A percentile compares a stretch with the other conserved stretches of the same genome.
These are phyloP conservation scores for Albugo laibachii DNA, from an alignment of 352 stramenopile species.

Conservation along the genomic window DNA sequence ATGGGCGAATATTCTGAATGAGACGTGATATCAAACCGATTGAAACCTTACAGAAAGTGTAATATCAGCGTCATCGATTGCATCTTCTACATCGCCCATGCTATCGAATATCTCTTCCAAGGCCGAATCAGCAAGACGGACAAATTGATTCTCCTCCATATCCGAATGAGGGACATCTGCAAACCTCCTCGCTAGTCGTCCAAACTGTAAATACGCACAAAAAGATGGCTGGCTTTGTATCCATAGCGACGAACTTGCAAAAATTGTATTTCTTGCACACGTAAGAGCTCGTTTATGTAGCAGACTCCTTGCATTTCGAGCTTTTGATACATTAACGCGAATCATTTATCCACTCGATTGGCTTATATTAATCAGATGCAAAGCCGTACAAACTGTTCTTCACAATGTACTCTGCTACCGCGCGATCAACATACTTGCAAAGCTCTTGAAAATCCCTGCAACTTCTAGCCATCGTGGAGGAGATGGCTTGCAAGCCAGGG, in stretches of 20 bases:
- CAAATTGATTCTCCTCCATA: constrained; percentile 57
- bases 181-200: too few species aligned
- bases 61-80: constrained; percentile 69
- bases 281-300: too few species aligned
- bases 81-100: constrained; percentile 70
- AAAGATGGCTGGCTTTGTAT: too few species aligned
- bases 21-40: neutral
- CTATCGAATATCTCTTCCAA: constrained; percentile 55
- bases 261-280: too few species aligned
- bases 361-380: constrained; percentile 6
- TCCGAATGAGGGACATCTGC: neutral
- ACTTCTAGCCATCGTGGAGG: constrained; percentile 42
- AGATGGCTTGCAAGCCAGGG: constrained; percentile 43
- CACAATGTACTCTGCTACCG: constrained; percentile 64
- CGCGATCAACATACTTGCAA: constrained; percentile 17
- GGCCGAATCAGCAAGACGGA: constrained; percentile 52
- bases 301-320: too few species aligned
- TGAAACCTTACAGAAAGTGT: constrained; percentile 34
- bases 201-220: too few species aligned
- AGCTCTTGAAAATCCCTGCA: constrained; percentile 17
- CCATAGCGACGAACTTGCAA: too few species aligned
- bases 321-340: too few species aligned
- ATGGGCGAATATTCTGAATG: neutral
- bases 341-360: too few species aligned
- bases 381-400: constrained; percentile 59